Evolutionary conservation across 139 green algal species (phyloP).

Genomic region (Astrephomene gubernaculifera): DNA sequence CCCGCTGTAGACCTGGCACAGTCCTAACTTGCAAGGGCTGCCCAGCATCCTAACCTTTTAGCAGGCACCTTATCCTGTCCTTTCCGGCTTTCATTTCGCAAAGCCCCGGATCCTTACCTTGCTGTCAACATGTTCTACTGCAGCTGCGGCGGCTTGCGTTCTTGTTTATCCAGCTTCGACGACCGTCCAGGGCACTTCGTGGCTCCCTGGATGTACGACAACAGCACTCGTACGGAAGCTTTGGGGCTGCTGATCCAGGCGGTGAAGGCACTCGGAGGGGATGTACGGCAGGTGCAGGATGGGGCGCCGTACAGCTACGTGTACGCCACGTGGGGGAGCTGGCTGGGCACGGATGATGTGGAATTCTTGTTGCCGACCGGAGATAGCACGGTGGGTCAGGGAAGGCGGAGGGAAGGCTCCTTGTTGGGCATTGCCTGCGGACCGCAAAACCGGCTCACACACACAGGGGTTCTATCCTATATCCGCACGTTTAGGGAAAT

Average conservation of each 20-base stretch:
- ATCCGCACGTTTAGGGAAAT: too few relatives aligned
- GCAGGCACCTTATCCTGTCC: too few relatives aligned
- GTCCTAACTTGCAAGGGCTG: too few relatives aligned
- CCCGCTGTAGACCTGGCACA: too few relatives aligned
- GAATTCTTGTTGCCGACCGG: constrained; percentile 21
- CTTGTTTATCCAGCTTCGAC: constrained; percentile 33
- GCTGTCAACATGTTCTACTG: too few relatives aligned
- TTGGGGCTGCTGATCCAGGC: not conserved
- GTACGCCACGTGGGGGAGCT: constrained; percentile 1
- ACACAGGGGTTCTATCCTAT: too few relatives aligned
- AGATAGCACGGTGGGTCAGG: constrained; percentile 20
- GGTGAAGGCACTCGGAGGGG: not conserved
- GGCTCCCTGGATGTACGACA: constrained; percentile 29
- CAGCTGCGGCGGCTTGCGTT: constrained; percentile 13
- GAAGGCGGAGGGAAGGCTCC: too few relatives aligned
- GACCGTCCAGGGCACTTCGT: constrained; percentile 40
- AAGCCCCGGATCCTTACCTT: too few relatives aligned
- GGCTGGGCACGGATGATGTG: constrained; percentile 24
- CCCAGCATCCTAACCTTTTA: too few relatives aligned
- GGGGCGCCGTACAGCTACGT: not conserved
- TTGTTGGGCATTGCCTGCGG: too few relatives aligned
- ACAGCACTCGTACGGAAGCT: not conserved
- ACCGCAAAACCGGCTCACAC: too few relatives aligned
- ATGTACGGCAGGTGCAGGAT: not conserved
- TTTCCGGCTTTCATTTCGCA: too few relatives aligned